Base-by-base conservation (phyloP, 352 stramenopile genomes). In the Globisporangium yorkense region DNA sequence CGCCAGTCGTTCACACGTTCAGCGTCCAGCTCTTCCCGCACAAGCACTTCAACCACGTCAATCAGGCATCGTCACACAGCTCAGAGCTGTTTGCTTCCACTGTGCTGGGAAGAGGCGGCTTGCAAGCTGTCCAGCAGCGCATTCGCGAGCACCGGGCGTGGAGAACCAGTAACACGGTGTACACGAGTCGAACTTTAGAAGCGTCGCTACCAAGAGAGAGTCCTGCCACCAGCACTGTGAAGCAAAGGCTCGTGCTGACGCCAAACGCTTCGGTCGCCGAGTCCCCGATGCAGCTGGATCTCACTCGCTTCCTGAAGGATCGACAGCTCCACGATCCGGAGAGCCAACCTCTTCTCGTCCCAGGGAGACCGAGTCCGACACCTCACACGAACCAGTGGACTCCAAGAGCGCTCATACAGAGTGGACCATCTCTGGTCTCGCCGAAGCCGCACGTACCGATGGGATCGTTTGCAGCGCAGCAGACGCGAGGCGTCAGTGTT, bases 51-150 rank as follows among this genome's bases (percentile, higher is more conserved):
- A 10, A 57, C 4, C 21, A 53, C n/a, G 24, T 35, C 20, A 51
- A 20, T 20, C 40, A 45, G 8, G 13, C 10, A 16, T 51, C 18
- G 4, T 53, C 31, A 31, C 65, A 64, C 21, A 64, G 46, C 37
- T 39, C 68, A 18, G 67, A 77, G 13, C 39, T 82, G 2, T 54
- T 80, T 20, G 48, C 52, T 4, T n/a, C 54, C 5, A 35, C 69
- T 29, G 41, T 81, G 3, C 48, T 84, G 3, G 74, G 74, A 1
- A 76, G 66, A 20, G 59, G 44, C 39, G 74, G 74, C 4, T 43
- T 84, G 15, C 50, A 64, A 31, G 55, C 47, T 2, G 57, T 78
- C 35, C 68, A 71, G 1, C 50, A 57, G 16, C 62, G 55, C 3
- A 61, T 81, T 9, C 51, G 51, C 6, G 40, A 63, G 39, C 70